Base-by-base conservation (phyloP, 2,329 filamentous ascomycete species). In the Exophiala oligosperma region DNA sequence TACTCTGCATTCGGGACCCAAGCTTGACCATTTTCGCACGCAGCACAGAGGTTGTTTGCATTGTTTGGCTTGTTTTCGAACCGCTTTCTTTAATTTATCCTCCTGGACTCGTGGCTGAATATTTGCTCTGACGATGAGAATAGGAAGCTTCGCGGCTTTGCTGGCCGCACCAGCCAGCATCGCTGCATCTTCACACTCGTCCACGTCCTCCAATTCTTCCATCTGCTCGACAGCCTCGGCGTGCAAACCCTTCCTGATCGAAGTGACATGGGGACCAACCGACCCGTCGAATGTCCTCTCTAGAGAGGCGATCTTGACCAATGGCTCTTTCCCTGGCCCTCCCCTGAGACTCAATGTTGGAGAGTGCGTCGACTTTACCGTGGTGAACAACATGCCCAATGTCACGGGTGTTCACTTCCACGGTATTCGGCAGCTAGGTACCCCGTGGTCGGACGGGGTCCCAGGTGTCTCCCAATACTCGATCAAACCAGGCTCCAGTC, bases 381-480 rank as follows among this genome's bases (percentile, higher is more conserved):
- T 91, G 47, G 75, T 84, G 64, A 93, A 93, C 64, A 77, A 81
- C n/a, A 83, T 88, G 1, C 76, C 78, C 14, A 89, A 91, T 64
- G 71, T 83, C 64, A 82, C 80, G 9, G 88, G 86, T 32, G 77
- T 92, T 4, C 90, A 93, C 69, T 92, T 89, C 71, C 90, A 93
- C 65, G 90, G 90, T 11, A 79, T 93, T 62, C 91, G 85, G 67
- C 88, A 91, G 69, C 90, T 90, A 65, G 88, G 87, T 8, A 89
- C 88, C 0, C 89, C 85, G 58, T 80, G 81, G 57, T 90, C 91
- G 86, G 89, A 93, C 67, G 90, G 89, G 0, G 82, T 88, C 1
- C 78, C 84, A 0, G 86, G 83, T 40, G 79, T 90, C 3, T 87
- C 84, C 0, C 88, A 90, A 68, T 89, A 86, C 60, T 80, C 83